phyloP scores from a whole-genome alignment of 1,284 basidiomycete genomes.

The Sanguinoderma infundibulare region DNA sequence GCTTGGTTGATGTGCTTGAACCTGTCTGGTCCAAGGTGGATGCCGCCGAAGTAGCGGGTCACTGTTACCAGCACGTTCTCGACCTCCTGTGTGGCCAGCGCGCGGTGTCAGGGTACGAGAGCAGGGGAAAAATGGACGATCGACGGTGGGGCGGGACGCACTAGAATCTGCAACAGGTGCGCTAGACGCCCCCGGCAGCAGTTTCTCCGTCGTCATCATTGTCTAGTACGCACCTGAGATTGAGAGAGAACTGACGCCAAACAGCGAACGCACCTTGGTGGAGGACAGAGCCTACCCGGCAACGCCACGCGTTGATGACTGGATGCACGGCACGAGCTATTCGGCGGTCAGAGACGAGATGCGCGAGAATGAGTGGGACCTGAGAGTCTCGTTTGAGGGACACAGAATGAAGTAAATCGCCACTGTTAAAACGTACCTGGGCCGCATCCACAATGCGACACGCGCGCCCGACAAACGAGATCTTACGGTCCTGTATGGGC shows the following conservation, averaged over 20 bases:
- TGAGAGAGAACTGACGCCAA: background rate
- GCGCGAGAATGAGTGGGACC: conserved; percentile 80
- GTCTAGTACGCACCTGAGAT: conserved; percentile 52
- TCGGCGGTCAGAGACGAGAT: conserved; percentile 74
- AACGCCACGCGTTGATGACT: conserved; percentile 88
- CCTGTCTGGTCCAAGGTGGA: conserved; percentile 83
- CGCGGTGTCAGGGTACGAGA: no score
- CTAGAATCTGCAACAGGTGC: no score
- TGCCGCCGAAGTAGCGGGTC: conserved; percentile 81
- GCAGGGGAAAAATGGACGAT: no score
- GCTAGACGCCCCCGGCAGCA: no score
- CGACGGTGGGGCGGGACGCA: no score
- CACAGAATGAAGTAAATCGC: no score
- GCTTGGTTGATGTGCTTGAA: conserved; percentile 95
- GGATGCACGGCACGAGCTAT: conserved; percentile 86
- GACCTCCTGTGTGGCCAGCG: no score
- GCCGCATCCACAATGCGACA: conserved; percentile 79
- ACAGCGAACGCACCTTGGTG: conserved; percentile 66
- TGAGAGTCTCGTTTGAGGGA: conserved; percentile 32
- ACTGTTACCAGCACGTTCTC: conserved; percentile 86
- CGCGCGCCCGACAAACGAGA: conserved; percentile 82
- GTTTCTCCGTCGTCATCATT: conserved; percentile 95
- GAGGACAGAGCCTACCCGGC: conserved; percentile 64
- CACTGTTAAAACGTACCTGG: conserved; percentile 60
- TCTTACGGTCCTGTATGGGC: conserved; percentile 84